These are phyloP conservation scores for Chenopodium quinoa DNA, from an alignment of 148 eudicot species.

Conservation along the genomic window DNA sequence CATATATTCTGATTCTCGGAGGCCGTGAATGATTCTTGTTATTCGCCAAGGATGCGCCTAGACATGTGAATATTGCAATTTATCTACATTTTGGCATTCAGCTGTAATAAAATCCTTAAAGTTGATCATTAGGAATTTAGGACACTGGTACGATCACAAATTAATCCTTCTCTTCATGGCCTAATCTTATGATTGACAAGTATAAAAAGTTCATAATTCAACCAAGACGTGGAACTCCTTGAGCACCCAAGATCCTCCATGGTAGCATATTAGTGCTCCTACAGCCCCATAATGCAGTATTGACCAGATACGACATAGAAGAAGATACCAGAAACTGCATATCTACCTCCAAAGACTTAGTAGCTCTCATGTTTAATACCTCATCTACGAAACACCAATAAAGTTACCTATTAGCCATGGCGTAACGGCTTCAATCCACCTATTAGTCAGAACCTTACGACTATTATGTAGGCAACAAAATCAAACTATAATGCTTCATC, in stretches of 20 bases:
- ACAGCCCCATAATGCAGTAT: background rate
- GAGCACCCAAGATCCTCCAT: background rate
- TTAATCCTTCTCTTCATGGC: background rate
- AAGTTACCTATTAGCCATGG: background rate
- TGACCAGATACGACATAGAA: background rate
- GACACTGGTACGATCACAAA: background rate
- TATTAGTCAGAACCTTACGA: background rate
- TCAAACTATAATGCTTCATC: background rate
- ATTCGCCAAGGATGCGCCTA: background rate
- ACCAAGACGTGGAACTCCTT: background rate
- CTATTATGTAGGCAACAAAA: background rate
- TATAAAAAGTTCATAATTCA: background rate
- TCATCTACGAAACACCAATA: background rate
- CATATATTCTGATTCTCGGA: background rate
- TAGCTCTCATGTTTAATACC: background rate
- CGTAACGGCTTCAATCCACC: background rate
- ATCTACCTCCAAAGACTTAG: background rate
- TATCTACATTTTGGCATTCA: background rate
- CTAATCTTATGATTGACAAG: background rate
- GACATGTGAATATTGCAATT: background rate
- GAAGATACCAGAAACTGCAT: background rate
- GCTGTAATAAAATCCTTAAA: background rate
- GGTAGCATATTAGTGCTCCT: background rate
- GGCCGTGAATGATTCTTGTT: background rate
- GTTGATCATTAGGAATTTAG: background rate